Conservation (phyloP, 2,329 filamentous ascomycete genomes). For the Aspergillus neoniger region DNA sequence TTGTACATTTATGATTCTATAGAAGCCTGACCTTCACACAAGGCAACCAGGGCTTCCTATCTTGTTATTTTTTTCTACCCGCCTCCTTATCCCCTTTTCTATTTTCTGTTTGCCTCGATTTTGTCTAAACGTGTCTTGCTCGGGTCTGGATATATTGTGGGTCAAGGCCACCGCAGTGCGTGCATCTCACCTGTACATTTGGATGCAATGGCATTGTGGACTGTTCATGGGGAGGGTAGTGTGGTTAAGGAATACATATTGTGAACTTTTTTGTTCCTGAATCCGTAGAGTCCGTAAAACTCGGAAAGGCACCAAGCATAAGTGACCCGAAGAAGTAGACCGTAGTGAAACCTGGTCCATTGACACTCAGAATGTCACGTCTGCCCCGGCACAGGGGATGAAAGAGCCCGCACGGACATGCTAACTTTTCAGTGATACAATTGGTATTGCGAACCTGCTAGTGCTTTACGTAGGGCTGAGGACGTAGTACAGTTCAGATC, state of each 20-base stretch:
- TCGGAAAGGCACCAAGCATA: too few relatives aligned
- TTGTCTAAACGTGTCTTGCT: background rate
- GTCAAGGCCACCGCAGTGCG: background rate
- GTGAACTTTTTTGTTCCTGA: background rate
- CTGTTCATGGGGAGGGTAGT: slow-evolving; percentile 7
- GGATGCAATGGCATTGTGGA: background rate
- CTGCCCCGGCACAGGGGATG: too few relatives aligned
- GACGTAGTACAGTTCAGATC: background rate
- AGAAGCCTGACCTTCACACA: background rate
- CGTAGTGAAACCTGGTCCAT: too few relatives aligned
- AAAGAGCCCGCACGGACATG: background rate
- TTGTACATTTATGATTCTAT: slow-evolving; percentile 17
- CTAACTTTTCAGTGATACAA: background rate
- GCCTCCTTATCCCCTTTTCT: background rate
- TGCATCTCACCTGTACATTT: slow-evolving; percentile 14
- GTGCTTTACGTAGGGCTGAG: background rate
- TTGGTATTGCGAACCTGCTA: background rate
- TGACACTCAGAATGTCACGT: too few relatives aligned
- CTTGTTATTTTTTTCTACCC: slow-evolving; percentile 4
- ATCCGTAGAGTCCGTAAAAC: background rate
- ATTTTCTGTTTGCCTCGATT: slow-evolving; percentile 1
- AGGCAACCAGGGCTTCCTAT: slow-evolving; percentile 6
- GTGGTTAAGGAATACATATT: slow-evolving; percentile 8
- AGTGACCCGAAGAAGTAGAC: too few relatives aligned
- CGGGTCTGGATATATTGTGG: slow-evolving; percentile 11